These are phyloP conservation scores for Aciculoconidium aculeatum DNA, from an alignment of 805 yeast species.

Conservation along the genomic window DNA sequence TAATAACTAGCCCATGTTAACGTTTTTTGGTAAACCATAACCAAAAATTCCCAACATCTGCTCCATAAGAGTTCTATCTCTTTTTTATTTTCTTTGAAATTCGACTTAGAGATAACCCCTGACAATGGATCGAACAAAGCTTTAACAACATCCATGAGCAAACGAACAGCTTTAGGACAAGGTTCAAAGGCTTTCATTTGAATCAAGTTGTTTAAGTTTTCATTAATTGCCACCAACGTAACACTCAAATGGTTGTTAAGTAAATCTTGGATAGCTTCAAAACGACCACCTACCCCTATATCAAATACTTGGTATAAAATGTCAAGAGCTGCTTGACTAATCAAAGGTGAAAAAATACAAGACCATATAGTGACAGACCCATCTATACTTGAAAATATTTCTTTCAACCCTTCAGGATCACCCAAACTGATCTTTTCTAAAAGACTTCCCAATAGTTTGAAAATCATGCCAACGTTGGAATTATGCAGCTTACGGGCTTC, in stretches of 20 bases:
- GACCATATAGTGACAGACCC: constrained; percentile 68
- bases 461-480: constrained; percentile 18
- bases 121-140: constrained; percentile 60
- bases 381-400: constrained; percentile 18
- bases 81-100: constrained; percentile 5
- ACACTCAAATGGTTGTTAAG: constrained; percentile 39
- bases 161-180: constrained; percentile 67
- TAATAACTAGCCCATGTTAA: constrained; percentile 69
- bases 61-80: constrained; percentile 54
- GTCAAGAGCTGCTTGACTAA: constrained; percentile 67
- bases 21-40: constrained; percentile 61
- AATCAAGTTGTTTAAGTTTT: constrained; percentile 41
- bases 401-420: constrained; percentile 20
- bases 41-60: constrained; percentile 64
- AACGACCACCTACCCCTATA: constrained; percentile 55
- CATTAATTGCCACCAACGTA: constrained; percentile 45
- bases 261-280: constrained; percentile 62
- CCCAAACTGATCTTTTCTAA: constrained; percentile 30
- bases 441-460: constrained; percentile 14
- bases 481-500: constrained; percentile 28
- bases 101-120: constrained; percentile 39
- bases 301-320: constrained; percentile 73
- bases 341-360: constrained; percentile 59
- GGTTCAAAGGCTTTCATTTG: constrained; percentile 56
- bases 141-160: constrained; percentile 65